phyloP scores from a whole-genome alignment of 768 basidiomycete species.

The Paxillus involutus region DNA sequence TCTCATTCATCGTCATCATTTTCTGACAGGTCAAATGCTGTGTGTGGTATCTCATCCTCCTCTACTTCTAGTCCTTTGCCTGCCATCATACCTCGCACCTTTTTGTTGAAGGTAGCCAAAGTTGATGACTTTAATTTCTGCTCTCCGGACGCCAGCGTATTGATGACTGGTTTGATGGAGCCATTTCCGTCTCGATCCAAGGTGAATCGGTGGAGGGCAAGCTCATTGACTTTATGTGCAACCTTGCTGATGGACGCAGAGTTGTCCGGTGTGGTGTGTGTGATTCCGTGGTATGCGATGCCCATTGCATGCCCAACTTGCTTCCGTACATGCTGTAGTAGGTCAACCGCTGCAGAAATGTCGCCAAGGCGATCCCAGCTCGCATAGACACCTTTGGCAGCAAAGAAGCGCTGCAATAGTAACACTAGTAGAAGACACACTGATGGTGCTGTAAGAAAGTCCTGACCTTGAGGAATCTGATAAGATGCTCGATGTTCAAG shows the following conservation, averaged over 20 bases:
- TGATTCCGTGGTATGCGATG: constrained; percentile 23
- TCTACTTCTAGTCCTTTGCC: no score
- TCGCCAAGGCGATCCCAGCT: constrained; percentile 34
- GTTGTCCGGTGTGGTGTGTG: constrained; percentile 22
- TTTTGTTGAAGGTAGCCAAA: no score
- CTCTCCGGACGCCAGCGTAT: neutral
- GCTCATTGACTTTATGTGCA: neutral
- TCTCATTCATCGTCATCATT: no score
- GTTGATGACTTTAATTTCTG: no score
- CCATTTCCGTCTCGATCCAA: no score
- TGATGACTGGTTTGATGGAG: no score
- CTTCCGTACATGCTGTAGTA: constrained; percentile 30
- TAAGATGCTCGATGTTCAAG: constrained; percentile 39
- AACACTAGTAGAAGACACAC: no score
- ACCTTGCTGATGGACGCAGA: constrained; percentile 21
- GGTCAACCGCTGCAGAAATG: constrained; percentile 28
- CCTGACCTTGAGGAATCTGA: constrained; percentile 14
- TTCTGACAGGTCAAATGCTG: no score
- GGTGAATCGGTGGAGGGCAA: no score
- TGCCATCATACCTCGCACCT: no score
- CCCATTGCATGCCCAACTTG: constrained; percentile 21
- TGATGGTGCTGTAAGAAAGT: no score
- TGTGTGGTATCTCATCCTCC: no score
- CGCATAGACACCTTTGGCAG: constrained; percentile 30
- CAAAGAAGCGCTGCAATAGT: constrained; percentile 9